Evolutionary conservation across 129 eudicot species (phyloP), one percentile per base, ranked within the genome.

Genomic region (Artemisia annua): DNA sequence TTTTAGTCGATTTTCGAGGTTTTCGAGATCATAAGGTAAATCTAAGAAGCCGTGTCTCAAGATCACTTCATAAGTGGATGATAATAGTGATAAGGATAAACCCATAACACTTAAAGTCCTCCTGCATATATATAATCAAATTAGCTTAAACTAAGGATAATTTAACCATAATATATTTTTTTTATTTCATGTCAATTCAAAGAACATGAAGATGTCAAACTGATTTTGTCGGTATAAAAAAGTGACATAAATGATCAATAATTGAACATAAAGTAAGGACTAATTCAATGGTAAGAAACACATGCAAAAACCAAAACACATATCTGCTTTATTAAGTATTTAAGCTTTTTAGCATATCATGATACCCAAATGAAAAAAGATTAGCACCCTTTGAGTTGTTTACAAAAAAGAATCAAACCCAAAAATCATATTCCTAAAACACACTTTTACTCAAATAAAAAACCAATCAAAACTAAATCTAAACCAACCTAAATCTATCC

Each of bases 61-160:
- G 68, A 86, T 82, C 67, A 69, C 78, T 80, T 83, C 78, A 88
- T 82, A 79, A 22, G 85, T 81, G 71, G 96, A 87, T 69, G 82
- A 52, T 30, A 90, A 72, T 64, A 87, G 57, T 24, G 93, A 90
- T 5, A 86, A 73, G 26, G 88, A 87, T 71, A 85, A 81, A 52
- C 88, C 88, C 87, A 87, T 83, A 50, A 70, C 67, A 81, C 35
- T 75, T 64, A 19, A 58, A 76, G 48, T 63, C 54, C 51, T 15
- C 78, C 83, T 70, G 72, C 73, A 83, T 35, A 4, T 53, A 26
- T 20, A 20, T 20, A 20, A 71, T 11, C 44, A 53, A 63, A 54
- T 24, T 77, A 28, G 51, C 24, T 63, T 56, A 46, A 2, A 57
- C 56, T 59, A 67, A 35, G 52, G 14, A 15, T 10, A 10, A 48